phyloP scores from a whole-genome alignment of 2,329 filamentous ascomycete genomes.

The Cladosporium phlei region DNA sequence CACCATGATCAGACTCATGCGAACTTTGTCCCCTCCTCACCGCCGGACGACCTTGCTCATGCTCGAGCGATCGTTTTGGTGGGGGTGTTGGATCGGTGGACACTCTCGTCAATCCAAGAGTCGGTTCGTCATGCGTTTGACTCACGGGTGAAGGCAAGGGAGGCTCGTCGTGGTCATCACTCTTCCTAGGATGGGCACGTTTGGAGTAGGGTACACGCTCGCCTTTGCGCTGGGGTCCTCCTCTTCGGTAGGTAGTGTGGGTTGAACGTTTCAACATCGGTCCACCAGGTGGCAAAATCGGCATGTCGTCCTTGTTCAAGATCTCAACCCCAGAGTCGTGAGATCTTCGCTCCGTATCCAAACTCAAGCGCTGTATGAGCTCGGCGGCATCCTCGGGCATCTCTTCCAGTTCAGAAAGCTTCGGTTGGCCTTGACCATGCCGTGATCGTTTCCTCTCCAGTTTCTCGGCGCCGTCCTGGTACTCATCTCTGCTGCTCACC shows the following conservation, averaged over 20 bases:
- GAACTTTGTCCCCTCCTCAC: conserved; percentile 3
- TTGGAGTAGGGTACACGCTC: conserved; percentile 72
- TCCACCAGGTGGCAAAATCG: conserved; percentile 74
- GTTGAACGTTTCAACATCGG: conserved; percentile 84
- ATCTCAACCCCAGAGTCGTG: conserved; percentile 35
- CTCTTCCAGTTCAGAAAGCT: conserved; percentile 61
- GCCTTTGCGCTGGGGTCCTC: conserved; percentile 77
- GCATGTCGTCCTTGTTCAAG: conserved; percentile 62
- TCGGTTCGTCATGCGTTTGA: conserved; percentile 39
- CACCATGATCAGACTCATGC: conserved; percentile 4
- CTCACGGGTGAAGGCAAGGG: conserved; percentile 44
- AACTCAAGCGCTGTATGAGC: conserved; percentile 66
- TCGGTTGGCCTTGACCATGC: conserved; percentile 53
- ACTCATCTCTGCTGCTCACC: conserved; percentile 71
- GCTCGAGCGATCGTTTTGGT: conserved; percentile 30
- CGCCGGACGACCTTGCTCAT: not conserved
- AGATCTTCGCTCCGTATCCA: conserved; percentile 37
- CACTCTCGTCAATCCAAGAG: conserved; percentile 55
- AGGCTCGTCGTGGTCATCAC: conserved; percentile 54
- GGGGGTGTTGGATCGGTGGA: conserved; percentile 63
- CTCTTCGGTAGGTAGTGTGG: conserved; percentile 83
- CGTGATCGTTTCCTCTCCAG: conserved; percentile 68
- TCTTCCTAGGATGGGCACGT: conserved; percentile 58
- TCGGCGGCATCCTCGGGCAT: conserved; percentile 75
- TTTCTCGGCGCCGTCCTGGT: conserved; percentile 77